Conservation (phyloP, 192 early-diverging fungal genomes). For the Linnemannia zychae region DNA sequence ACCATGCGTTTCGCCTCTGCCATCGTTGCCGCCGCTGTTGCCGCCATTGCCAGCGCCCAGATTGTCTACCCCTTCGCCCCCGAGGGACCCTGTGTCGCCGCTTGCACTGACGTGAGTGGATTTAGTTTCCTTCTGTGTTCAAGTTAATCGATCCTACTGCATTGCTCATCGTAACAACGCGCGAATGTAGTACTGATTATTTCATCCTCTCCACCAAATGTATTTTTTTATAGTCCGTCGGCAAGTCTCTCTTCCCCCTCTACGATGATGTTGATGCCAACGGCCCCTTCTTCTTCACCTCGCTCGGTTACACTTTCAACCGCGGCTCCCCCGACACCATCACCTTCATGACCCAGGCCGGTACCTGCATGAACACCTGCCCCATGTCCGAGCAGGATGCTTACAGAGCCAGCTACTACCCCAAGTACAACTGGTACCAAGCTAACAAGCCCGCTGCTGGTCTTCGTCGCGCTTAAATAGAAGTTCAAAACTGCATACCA, state of each 20-base stretch:
- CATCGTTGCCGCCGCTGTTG: constrained; percentile 25
- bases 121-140: not conserved
- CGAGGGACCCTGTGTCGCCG: constrained; percentile 37
- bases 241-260: constrained; percentile 29
- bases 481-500: too few relatives aligned
- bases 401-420: constrained; percentile 18
- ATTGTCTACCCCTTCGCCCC: constrained; percentile 36
- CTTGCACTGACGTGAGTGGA: constrained; percentile 31
- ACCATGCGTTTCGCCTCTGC: constrained; percentile 33
- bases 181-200: too few relatives aligned
- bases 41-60: constrained; percentile 32
- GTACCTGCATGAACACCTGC: constrained; percentile 24
- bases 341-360: constrained; percentile 32
- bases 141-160: not conserved
- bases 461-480: constrained; percentile 4
- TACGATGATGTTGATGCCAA: constrained; percentile 35
- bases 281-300: constrained; percentile 30
- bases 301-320: constrained; percentile 28
- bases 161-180: too few relatives aligned
- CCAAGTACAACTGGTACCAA: constrained; percentile 23
- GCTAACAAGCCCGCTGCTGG: constrained; percentile 4
- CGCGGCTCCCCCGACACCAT: constrained; percentile 19
- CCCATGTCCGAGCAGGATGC: constrained; percentile 20
- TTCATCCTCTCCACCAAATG: too few relatives aligned
- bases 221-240: constrained; percentile 20